Evolutionary conservation across 257 asterid species (phyloP).

Genomic region (Fraxinus excelsior): DNA sequence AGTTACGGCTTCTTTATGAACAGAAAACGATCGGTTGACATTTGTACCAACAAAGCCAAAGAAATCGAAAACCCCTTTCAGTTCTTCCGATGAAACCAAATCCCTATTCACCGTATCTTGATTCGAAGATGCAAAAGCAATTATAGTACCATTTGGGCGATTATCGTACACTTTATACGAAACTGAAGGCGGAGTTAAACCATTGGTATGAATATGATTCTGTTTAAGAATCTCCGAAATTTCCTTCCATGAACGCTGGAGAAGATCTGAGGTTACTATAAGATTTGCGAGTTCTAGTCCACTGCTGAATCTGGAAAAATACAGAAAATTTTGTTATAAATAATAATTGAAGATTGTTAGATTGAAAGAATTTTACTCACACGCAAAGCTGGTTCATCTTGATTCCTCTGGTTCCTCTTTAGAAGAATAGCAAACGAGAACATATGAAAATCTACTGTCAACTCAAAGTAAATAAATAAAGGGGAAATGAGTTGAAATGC

Average conservation of each 20-base stretch:
- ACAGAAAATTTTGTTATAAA: neutral
- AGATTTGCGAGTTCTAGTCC: slow-evolving; percentile 31
- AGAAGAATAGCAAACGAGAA: neutral
- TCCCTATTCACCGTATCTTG: neutral
- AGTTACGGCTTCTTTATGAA: slow-evolving; percentile 24
- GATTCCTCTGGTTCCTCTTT: no score
- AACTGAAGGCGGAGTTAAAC: slow-evolving; percentile 13
- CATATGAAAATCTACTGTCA: neutral
- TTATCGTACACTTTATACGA: slow-evolving; percentile 5
- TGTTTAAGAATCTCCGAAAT: slow-evolving; percentile 13
- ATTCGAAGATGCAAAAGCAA: slow-evolving; percentile 33
- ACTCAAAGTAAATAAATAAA: no score
- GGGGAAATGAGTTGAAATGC: no score
- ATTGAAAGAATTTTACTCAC: slow-evolving; percentile 6
- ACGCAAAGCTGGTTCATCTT: slow-evolving; percentile 14
- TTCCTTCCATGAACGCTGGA: slow-evolving; percentile 28
- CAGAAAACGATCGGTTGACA: slow-evolving; percentile 30
- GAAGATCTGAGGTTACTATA: slow-evolving; percentile 27
- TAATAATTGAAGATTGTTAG: neutral
- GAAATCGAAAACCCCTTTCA: neutral
- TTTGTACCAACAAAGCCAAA: slow-evolving; percentile 31
- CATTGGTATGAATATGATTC: neutral
- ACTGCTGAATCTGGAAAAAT: slow-evolving; percentile 28
- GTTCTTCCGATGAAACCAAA: slow-evolving; percentile 22
- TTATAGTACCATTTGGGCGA: slow-evolving; percentile 20